phyloP scores from a whole-genome alignment of 495 filamentous ascomycete genomes.

The Penicillium roqueforti region DNA sequence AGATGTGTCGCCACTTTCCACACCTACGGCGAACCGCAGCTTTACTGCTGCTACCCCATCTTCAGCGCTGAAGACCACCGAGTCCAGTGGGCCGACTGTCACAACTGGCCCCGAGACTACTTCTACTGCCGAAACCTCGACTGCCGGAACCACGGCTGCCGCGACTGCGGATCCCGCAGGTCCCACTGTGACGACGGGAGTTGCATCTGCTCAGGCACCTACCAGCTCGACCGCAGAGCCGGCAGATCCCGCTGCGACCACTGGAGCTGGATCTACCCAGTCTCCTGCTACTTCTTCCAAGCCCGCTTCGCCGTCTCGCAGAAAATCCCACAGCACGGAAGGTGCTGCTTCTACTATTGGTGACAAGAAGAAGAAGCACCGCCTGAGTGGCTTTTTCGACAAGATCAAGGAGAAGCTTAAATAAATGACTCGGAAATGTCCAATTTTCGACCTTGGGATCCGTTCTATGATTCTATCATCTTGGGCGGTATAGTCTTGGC shows the following conservation, averaged over 20 bases:
- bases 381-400: constrained; percentile 44
- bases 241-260: constrained; percentile 32
- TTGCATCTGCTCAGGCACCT: constrained; percentile 17
- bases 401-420: constrained; percentile 51
- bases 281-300: constrained; percentile 18
- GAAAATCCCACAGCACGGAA: constrained; percentile 14
- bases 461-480: neutral
- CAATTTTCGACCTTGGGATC: neutral
- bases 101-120: constrained; percentile 33
- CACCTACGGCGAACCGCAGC: constrained; percentile 25
- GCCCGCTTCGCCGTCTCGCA: constrained; percentile 12
- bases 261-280: constrained; percentile 24
- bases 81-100: constrained; percentile 26
- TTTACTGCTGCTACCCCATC: constrained; percentile 13
- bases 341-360: constrained; percentile 15
- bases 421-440: constrained; percentile 16
- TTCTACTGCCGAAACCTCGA: constrained; percentile 17
- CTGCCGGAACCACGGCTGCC: constrained; percentile 22
- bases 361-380: constrained; percentile 41
- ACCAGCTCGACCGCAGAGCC: constrained; percentile 18
- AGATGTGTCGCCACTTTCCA: constrained; percentile 45
- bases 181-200: constrained; percentile 37
- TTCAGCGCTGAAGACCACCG: constrained; percentile 10
- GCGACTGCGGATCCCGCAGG: constrained; percentile 17
- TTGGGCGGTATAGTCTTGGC: constrained; percentile 4